Evolutionary conservation across 192 early-diverging fungal species (phyloP), one percentile per base, ranked within the genome.

Genomic region (Kappamyces sp.): DNA sequence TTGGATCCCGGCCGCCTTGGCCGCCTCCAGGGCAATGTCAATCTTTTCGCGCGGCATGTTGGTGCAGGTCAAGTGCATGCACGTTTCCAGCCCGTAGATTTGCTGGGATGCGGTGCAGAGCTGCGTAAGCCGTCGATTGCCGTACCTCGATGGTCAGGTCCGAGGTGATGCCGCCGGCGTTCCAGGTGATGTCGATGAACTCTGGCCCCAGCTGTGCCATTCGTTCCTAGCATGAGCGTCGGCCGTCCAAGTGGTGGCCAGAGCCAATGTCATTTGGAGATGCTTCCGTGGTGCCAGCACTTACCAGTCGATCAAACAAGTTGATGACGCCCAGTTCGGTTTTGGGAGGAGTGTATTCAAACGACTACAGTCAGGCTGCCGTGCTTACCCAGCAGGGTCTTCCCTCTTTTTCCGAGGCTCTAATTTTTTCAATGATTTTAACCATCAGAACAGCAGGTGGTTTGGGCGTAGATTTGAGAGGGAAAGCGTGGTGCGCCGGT

Each of bases 331-430:
- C 94, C 75, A 88, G 57, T 48, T 87, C 83, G n/a, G 96, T 99
- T 71, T 94, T 99, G 45, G 96, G 96, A 35, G 96, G 94, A 62
- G 96, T 97, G 75, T 89, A 99, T 75, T 99, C 96, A 61, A 99
- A 91, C 35, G 93, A 96, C 79, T 70, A 49, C 34, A 52, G 5
- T 15, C 49, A 41, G 35, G 2, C 38, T 8, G 5, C n/a, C n/a
- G n/a, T n/a, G n/a, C n/a, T n/a, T n/a, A n/a, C n/a, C n/a, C 55
- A 57, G 55, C 47, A 57, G 36, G 32, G 35, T 32, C 55, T 32
- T 32, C 30, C 40, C 35, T 57, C 55, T n/a, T n/a, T n/a, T n/a
- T n/a, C n/a, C n/a, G n/a, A n/a, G n/a, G n/a, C n/a, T n/a, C n/a
- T n/a, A n/a, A n/a, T n/a, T n/a, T n/a, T n/a, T n/a, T n/a, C n/a